These are phyloP conservation scores for Acer negundo DNA, from an alignment of 345 rosid species.

Conservation along the genomic window DNA sequence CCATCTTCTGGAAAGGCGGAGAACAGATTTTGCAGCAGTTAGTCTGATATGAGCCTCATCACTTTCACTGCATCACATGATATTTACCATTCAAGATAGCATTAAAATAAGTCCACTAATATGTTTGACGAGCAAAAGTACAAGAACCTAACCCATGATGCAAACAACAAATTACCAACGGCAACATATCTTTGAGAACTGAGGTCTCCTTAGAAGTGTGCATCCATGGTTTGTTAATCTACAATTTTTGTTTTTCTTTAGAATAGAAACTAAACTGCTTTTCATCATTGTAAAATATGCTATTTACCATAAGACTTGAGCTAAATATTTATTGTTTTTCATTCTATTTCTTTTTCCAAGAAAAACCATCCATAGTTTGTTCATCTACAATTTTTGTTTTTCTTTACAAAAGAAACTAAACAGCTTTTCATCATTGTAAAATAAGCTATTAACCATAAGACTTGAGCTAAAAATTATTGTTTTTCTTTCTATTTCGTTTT, in stretches of 20 bases:
- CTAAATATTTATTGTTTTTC: neutral
- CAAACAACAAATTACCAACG: neutral
- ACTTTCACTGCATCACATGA: conserved; percentile 50
- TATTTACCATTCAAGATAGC: conserved; percentile 13
- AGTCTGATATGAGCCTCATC: conserved; percentile 55
- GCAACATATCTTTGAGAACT: neutral
- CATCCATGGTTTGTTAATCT: neutral
- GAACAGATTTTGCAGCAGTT: conserved; percentile 88
- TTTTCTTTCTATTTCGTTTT: neutral
- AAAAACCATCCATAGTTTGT: neutral
- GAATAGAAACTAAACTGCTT: neutral
- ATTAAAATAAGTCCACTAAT: conserved; percentile 5
- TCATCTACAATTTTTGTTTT: neutral
- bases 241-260: neutral
- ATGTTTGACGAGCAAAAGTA: neutral
- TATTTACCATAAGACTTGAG: neutral
- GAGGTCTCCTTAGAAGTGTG: neutral
- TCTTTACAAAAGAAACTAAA: too few relatives aligned
- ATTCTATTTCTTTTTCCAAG: neutral
- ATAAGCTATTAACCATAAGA: neutral
- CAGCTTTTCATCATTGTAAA: neutral
- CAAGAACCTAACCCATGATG: neutral
- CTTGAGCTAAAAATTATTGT: neutral
- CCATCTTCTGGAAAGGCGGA: conserved; percentile 87
- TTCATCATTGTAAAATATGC: neutral